Evolutionary conservation across 2,329 filamentous ascomycete species (phyloP).

Genomic region (Pestalotiopsis sp.): DNA sequence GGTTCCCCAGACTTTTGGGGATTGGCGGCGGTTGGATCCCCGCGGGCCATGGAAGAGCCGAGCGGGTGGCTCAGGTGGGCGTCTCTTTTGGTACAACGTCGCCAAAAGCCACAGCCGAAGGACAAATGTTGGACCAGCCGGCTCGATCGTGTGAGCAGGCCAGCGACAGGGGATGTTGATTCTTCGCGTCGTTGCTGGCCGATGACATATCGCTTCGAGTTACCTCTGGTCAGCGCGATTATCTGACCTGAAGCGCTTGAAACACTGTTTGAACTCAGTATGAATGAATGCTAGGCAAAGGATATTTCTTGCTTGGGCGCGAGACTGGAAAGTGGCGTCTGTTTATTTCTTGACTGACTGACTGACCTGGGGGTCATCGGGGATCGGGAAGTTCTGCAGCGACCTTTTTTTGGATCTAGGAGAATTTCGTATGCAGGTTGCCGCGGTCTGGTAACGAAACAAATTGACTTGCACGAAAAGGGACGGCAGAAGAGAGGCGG

Average conservation of each 20-base stretch:
- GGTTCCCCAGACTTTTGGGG: conserved; percentile 1
- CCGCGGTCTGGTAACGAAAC: not conserved
- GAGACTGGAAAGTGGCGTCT: not conserved
- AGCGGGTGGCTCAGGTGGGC: not conserved
- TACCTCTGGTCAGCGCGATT: not conserved
- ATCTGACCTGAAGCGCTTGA: not conserved
- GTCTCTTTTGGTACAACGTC: not conserved
- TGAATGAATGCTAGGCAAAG: not conserved
- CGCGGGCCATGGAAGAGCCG: not conserved
- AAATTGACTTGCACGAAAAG: not conserved
- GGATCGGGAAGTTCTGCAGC: conserved; percentile 5
- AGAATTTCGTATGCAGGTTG: conserved; percentile 9
- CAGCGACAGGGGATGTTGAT: not conserved
- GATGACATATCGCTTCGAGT: not conserved
- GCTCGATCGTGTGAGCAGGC: not conserved
- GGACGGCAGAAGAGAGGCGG: not conserved
- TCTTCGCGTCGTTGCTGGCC: not conserved
- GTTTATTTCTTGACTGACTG: not conserved
- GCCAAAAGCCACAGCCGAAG: conserved; percentile 1
- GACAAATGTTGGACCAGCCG: not conserved
- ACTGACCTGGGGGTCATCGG: not conserved
- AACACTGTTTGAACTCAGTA: not conserved
- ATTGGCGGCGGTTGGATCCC: not conserved
- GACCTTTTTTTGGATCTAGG: not conserved
- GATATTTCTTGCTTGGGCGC: not conserved